Evolutionary conservation across 352 stramenopile species (phyloP).

Genomic region (Globisporangium parvum): DNA sequence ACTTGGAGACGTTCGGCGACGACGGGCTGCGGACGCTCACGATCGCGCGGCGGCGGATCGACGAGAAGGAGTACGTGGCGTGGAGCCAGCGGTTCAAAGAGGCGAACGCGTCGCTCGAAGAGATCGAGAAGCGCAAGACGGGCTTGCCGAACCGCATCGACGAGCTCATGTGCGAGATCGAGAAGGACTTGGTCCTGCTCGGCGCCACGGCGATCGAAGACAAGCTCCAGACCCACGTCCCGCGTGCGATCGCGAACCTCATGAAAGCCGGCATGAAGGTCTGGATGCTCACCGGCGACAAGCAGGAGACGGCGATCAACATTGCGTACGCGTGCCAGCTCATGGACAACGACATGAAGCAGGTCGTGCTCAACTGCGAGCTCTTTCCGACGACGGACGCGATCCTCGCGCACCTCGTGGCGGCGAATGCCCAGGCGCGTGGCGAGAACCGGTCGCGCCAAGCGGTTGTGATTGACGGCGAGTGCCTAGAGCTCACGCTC

Average conservation of each 20-base stretch:
- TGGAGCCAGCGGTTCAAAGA: slow-evolving; percentile 65
- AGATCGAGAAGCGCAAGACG: slow-evolving; percentile 79
- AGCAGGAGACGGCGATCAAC: slow-evolving; percentile 93
- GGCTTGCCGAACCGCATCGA: slow-evolving; percentile 64
- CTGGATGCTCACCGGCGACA: slow-evolving; percentile 94
- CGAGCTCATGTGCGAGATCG: slow-evolving; percentile 66
- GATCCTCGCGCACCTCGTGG: slow-evolving; percentile 26
- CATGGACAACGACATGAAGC: slow-evolving; percentile 84
- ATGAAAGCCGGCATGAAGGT: slow-evolving; percentile 86
- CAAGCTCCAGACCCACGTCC: slow-evolving; percentile 89
- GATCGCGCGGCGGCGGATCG: slow-evolving; percentile 55
- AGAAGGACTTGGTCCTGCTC: slow-evolving; percentile 74
- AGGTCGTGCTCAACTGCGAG: slow-evolving; percentile 61
- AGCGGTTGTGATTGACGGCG: slow-evolving; percentile 63
- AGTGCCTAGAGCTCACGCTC: slow-evolving; percentile 60
- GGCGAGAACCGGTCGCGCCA: slow-evolving; percentile 25
- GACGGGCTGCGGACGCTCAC: slow-evolving; percentile 83
- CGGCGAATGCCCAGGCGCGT: slow-evolving; percentile 21
- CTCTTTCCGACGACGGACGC: slow-evolving; percentile 48
- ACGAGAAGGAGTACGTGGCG: slow-evolving; percentile 44
- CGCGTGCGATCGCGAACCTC: slow-evolving; percentile 80
- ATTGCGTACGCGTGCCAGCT: slow-evolving; percentile 90
- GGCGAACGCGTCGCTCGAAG: slow-evolving; percentile 60
- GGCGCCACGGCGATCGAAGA: slow-evolving; percentile 92
- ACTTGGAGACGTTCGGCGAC: slow-evolving; percentile 77